A percentile compares a stretch with the other conserved stretches of the same genome.
phyloP scores from a whole-genome alignment of 129 eudicot species.

The Lonicera japonica region DNA sequence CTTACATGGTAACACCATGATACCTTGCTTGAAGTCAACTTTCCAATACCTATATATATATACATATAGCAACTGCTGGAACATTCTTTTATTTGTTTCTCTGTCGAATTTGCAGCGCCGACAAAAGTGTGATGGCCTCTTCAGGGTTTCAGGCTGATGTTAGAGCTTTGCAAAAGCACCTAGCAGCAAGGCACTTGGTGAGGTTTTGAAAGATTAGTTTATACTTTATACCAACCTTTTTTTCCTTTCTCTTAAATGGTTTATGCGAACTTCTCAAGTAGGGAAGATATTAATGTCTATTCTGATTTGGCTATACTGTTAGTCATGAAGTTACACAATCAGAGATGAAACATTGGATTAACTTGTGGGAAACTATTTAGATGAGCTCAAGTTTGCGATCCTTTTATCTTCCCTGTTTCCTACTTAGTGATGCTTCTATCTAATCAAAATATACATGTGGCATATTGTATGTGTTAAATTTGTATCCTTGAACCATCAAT shows the following conservation, averaged over 20 bases:
- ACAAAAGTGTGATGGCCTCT: conserved; percentile 87
- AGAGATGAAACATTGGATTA: too few species aligned
- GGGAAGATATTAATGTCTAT: too few species aligned
- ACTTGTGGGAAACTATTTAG: too few species aligned
- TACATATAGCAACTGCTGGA: neutral
- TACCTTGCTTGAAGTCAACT: neutral
- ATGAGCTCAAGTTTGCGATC: too few species aligned
- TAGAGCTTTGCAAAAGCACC: conserved; percentile 87
- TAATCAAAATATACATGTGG: too few species aligned
- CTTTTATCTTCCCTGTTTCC: too few species aligned
- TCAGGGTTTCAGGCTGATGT: conserved; percentile 99
- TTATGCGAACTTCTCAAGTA: too few species aligned
- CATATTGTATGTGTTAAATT: too few species aligned
- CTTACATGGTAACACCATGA: neutral
- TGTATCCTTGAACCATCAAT: too few species aligned
- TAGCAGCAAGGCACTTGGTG: conserved; percentile 90
- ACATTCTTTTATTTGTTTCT: neutral
- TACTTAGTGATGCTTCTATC: too few species aligned
- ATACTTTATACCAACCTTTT: neutral
- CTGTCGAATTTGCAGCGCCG: conserved; percentile 60
- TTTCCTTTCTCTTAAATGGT: neutral
- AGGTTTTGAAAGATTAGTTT: conserved; percentile 12
- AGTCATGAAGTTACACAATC: too few species aligned
- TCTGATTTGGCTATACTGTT: too few species aligned
- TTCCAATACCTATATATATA: neutral